Conservation (phyloP, 345 rosid genomes). For the Melaleuca quinquenervia region DNA sequence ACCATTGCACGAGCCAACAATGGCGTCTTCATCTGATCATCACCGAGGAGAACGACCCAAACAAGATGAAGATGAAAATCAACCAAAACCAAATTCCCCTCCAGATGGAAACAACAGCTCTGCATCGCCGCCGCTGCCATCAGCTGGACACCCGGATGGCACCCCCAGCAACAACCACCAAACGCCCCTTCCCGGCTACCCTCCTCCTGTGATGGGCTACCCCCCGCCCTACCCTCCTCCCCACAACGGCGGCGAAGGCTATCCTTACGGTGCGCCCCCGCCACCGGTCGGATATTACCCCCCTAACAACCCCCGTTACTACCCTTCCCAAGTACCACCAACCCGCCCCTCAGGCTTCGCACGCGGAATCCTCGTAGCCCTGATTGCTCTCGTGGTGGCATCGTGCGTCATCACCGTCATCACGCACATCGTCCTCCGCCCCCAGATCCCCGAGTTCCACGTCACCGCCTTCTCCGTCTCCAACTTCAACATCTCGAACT, state of each 20-base stretch:
- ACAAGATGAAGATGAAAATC: background rate
- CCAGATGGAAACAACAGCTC: background rate
- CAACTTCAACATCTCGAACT: slow-evolving; percentile 10
- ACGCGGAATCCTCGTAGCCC: slow-evolving; percentile 23
- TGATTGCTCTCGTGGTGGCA: slow-evolving; percentile 20
- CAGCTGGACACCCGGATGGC: background rate
- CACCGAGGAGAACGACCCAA: background rate
- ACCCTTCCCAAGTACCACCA: background rate
- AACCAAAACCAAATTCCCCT: background rate
- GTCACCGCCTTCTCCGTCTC: slow-evolving; percentile 18
- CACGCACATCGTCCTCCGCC: slow-evolving; percentile 11
- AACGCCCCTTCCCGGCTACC: slow-evolving; percentile 3
- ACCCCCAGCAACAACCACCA: background rate
- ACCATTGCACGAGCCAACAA: background rate
- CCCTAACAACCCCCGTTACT: slow-evolving; percentile 5
- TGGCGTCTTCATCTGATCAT: background rate
- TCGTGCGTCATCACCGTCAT: slow-evolving; percentile 19
- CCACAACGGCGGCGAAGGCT: background rate
- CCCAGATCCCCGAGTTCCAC: slow-evolving; percentile 13
- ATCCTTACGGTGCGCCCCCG: slow-evolving; percentile 12
- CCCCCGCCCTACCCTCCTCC: slow-evolving; percentile 10
- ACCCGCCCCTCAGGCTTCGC: slow-evolving; percentile 10
- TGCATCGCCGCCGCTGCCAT: background rate
- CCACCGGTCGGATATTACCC: slow-evolving; percentile 36
- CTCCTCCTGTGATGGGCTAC: slow-evolving; percentile 21